These are phyloP conservation scores for Xylariales sp. DNA, from an alignment of 2,329 filamentous ascomycete species.

Conservation along the genomic window DNA sequence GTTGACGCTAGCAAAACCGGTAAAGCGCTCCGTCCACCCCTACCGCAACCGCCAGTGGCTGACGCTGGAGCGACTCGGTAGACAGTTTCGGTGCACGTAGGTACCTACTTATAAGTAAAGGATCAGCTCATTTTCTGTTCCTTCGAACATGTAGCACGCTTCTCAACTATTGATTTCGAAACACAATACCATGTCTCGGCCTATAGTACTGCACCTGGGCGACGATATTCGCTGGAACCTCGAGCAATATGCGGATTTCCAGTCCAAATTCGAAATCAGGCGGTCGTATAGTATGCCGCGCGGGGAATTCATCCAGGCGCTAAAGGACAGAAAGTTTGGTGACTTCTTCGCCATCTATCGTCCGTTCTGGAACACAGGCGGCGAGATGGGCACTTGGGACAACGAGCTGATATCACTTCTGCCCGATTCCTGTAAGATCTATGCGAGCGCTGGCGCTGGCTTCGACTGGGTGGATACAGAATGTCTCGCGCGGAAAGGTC, in stretches of 20 bases:
- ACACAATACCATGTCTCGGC: slow-evolving; percentile 6
- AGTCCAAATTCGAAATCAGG: slow-evolving; percentile 12
- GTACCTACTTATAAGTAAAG: no score
- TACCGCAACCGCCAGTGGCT: no score
- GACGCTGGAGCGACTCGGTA: no score
- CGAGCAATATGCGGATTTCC: slow-evolving; percentile 13
- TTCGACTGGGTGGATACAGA: slow-evolving; percentile 10
- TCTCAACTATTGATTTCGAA: no score
- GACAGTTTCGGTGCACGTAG: no score
- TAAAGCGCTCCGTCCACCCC: no score
- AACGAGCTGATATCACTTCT: slow-evolving; percentile 8
- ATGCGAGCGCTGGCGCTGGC: slow-evolving; percentile 5
- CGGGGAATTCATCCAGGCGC: slow-evolving; percentile 13
- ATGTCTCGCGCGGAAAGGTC: slow-evolving; percentile 1
- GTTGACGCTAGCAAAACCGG: no score
- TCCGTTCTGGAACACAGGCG: slow-evolving; percentile 8
- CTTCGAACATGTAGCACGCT: no score
- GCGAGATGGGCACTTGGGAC: slow-evolving; percentile 10
- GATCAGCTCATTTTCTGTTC: no score
- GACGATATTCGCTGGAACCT: slow-evolving; percentile 17
- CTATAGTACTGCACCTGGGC: slow-evolving; percentile 16
- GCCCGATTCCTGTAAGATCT: slow-evolving; percentile 8
- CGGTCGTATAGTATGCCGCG: slow-evolving; percentile 16
- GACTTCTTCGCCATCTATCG: slow-evolving; percentile 8
- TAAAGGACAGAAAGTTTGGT: slow-evolving; percentile 10